Conservation (phyloP, 2,329 filamentous ascomycete species). For the Botrytis hyacinthi region DNA sequence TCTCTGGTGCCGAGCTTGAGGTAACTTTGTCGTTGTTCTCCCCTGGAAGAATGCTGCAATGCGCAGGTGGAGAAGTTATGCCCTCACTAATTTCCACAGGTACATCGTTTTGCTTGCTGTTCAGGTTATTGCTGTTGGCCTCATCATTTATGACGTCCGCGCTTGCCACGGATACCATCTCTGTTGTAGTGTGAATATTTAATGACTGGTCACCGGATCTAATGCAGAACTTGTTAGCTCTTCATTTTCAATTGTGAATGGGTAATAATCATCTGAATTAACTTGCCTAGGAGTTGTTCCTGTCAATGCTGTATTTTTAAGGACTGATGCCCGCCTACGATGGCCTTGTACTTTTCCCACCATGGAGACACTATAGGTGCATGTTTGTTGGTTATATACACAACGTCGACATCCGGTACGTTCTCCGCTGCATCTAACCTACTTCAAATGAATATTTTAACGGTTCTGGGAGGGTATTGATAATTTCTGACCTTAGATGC, state of each 20-base stretch:
- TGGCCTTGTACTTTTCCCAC: slow-evolving; percentile 18
- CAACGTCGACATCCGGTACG: slow-evolving; percentile 15
- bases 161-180: not conserved
- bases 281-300: not conserved
- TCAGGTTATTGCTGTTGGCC: not conserved
- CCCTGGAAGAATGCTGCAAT: not conserved
- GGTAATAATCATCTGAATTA: not conserved
- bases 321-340: not conserved
- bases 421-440: slow-evolving; percentile 18
- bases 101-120: not conserved
- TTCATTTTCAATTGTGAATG: not conserved
- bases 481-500: slow-evolving; percentile 7
- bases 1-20: not conserved
- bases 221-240: not conserved
- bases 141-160: not conserved
- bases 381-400: slow-evolving; percentile 16
- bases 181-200: not conserved
- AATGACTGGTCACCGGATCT: not conserved
- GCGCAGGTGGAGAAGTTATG: not conserved
- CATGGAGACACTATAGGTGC: slow-evolving; percentile 18
- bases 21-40: not conserved
- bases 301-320: not conserved
- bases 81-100: not conserved
- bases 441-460: slow-evolving; percentile 2
- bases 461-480: not conserved